Percentiles rank a stretch among this genome's conserved stretches.
Conservation (phyloP, 2,329 filamentous ascomycete species). For the Fusarium sp. region DNA sequence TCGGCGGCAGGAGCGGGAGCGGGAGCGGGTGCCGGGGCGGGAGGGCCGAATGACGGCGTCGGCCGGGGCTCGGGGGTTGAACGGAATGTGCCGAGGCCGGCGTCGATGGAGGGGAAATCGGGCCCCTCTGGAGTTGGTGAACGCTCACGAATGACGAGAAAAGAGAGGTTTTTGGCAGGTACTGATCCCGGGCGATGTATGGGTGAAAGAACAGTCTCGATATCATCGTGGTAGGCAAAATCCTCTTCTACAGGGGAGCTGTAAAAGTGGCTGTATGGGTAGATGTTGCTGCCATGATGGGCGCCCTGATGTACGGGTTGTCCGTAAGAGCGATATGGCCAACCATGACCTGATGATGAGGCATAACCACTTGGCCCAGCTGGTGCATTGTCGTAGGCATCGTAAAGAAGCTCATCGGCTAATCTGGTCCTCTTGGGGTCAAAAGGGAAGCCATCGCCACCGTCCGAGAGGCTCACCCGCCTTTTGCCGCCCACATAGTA, state of each 20-base stretch:
- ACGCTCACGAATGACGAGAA: slow-evolving; percentile 53
- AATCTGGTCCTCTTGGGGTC: slow-evolving; percentile 40
- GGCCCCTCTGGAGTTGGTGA: slow-evolving; percentile 38
- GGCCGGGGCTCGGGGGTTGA: slow-evolving; percentile 30
- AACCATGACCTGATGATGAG: not conserved
- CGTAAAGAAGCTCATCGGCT: slow-evolving; percentile 27
- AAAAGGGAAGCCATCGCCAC: slow-evolving; percentile 43
- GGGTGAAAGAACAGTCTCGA: slow-evolving; percentile 24
- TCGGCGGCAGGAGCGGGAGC: too few species aligned
- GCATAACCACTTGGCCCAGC: slow-evolving; percentile 21
- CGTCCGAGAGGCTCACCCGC: slow-evolving; percentile 49
- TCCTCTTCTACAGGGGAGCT: slow-evolving; percentile 21
- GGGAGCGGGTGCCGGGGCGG: slow-evolving; percentile 20
- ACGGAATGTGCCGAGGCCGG: slow-evolving; percentile 29
- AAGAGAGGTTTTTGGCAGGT: slow-evolving; percentile 47
- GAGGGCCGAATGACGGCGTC: slow-evolving; percentile 28
- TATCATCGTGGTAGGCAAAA: slow-evolving; percentile 21
- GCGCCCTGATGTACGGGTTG: slow-evolving; percentile 6
- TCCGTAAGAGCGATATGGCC: slow-evolving; percentile 9
- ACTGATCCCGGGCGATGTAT: slow-evolving; percentile 40
- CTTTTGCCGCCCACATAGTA: slow-evolving; percentile 52
- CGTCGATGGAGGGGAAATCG: slow-evolving; percentile 26
- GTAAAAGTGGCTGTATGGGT: slow-evolving; percentile 13
- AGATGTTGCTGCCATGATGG: slow-evolving; percentile 19
- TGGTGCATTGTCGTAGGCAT: slow-evolving; percentile 21